Evolutionary conservation across 345 rosid species (phyloP).

Genomic region (Ceriops zippeliana): DNA sequence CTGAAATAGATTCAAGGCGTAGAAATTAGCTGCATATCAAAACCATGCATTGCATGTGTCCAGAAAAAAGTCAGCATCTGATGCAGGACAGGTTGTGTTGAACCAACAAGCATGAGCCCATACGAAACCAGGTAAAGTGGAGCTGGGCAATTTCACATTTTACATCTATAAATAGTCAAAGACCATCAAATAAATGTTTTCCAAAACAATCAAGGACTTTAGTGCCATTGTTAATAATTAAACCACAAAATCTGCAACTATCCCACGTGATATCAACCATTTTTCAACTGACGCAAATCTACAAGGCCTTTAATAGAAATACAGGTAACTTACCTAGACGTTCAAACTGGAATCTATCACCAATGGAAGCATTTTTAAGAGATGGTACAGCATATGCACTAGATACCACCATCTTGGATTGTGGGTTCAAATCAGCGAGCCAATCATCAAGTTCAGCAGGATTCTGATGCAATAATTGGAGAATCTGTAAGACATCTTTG

Average conservation of each 20-base stretch:
- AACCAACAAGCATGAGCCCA: neutral
- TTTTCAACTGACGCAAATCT: constrained; percentile 3
- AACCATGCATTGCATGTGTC: neutral
- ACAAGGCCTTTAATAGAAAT: neutral
- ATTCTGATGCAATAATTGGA: constrained; percentile 47
- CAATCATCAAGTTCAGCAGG: constrained; percentile 81
- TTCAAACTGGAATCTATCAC: constrained; percentile 83
- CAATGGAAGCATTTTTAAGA: constrained; percentile 53
- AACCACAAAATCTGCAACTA: neutral
- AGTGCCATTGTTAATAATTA: too few species aligned
- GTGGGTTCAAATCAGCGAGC: constrained; percentile 70
- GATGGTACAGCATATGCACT: constrained; percentile 60
- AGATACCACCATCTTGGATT: constrained; percentile 60
- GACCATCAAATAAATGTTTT: too few species aligned
- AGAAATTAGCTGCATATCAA: neutral
- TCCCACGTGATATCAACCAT: neutral
- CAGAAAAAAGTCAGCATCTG: neutral
- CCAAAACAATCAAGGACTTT: too few species aligned
- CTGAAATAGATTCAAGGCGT: constrained; percentile 32
- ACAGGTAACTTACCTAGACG: constrained; percentile 64
- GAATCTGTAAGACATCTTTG: constrained; percentile 1
- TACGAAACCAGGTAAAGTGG: neutral
- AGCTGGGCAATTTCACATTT: neutral
- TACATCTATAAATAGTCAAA: neutral
- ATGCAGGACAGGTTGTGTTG: too few species aligned